Conservation (phyloP, 768 basidiomycete species). For the Boletus rufocinnamomeus region DNA sequence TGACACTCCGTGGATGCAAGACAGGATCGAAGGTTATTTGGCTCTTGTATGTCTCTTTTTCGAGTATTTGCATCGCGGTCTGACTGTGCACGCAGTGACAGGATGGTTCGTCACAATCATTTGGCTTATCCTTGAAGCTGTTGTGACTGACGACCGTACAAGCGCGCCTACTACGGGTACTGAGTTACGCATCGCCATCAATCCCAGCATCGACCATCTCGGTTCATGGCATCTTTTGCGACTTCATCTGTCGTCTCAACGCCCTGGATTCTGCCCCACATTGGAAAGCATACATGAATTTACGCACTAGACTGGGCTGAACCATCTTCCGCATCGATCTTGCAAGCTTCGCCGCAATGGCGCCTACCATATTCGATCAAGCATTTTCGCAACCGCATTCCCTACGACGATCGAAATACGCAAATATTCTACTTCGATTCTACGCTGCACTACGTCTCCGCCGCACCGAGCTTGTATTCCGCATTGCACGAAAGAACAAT, state of each 20-base stretch:
- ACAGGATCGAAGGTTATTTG: constrained; percentile 91
- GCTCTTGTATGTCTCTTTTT: constrained; percentile 58
- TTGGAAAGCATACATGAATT: constrained; percentile 30
- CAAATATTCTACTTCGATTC: constrained; percentile 30
- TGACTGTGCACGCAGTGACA: constrained; percentile 44
- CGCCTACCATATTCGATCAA: constrained; percentile 26
- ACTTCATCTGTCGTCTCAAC: constrained; percentile 23
- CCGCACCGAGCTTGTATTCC: constrained; percentile 24
- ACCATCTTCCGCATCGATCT: constrained; percentile 35
- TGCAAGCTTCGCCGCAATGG: constrained; percentile 25
- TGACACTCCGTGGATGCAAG: constrained; percentile 88
- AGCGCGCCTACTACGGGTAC: constrained; percentile 69
- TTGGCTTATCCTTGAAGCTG: not conserved
- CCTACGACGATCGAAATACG: constrained; percentile 23
- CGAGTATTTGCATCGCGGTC: not conserved
- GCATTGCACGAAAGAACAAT: constrained; percentile 33
- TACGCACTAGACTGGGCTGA: constrained; percentile 25
- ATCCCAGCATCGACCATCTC: constrained; percentile 28
- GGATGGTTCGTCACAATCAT: constrained; percentile 46
- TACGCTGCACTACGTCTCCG: constrained; percentile 18
- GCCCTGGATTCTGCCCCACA: constrained; percentile 17
- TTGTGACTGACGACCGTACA: constrained; percentile 21
- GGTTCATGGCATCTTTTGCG: constrained; percentile 32
- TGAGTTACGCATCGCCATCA: constrained; percentile 27
- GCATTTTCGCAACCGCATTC: constrained; percentile 29